A percentile compares a stretch with the other conserved stretches of the same genome.
Evolutionary conservation across 2,329 filamentous ascomycete genomes (phyloP).

Genomic region (Cladosporium sp.): DNA sequence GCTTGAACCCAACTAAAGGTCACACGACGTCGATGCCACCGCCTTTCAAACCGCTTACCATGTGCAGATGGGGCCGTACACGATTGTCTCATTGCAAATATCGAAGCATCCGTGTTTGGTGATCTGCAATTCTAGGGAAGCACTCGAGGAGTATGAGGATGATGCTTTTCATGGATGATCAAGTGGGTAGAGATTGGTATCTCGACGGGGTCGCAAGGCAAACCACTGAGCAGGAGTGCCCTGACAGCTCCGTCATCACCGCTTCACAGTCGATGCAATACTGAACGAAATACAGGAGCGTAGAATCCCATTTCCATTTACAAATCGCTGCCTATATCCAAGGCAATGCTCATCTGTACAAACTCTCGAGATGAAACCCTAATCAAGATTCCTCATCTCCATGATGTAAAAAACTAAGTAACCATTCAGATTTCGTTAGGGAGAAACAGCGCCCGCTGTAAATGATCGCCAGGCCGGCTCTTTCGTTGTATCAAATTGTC

Average conservation of each 20-base stretch:
- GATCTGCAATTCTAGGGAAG: too few relatives aligned
- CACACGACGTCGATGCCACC: too few relatives aligned
- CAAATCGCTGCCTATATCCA: neutral
- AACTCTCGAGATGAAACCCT: neutral
- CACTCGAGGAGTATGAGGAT: too few relatives aligned
- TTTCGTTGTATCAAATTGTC: neutral
- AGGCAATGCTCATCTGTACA: neutral
- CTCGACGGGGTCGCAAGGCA: neutral
- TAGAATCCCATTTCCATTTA: neutral
- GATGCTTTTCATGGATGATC: too few relatives aligned
- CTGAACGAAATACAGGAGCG: neutral
- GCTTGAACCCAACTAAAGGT: too few relatives aligned
- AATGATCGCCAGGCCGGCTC: neutral
- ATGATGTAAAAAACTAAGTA: neutral
- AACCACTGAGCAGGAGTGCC: neutral
- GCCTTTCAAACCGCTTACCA: too few relatives aligned
- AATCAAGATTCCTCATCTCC: neutral
- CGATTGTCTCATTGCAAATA: too few relatives aligned
- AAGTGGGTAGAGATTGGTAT: too few relatives aligned
- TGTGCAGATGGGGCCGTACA: too few relatives aligned
- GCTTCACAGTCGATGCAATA: neutral
- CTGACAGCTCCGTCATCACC: neutral
- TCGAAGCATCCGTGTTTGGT: too few relatives aligned
- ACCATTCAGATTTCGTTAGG: conserved; percentile 3
- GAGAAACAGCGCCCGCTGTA: neutral